Base-by-base conservation (phyloP, 345 rosid genomes). In the Citrus australasica region DNA sequence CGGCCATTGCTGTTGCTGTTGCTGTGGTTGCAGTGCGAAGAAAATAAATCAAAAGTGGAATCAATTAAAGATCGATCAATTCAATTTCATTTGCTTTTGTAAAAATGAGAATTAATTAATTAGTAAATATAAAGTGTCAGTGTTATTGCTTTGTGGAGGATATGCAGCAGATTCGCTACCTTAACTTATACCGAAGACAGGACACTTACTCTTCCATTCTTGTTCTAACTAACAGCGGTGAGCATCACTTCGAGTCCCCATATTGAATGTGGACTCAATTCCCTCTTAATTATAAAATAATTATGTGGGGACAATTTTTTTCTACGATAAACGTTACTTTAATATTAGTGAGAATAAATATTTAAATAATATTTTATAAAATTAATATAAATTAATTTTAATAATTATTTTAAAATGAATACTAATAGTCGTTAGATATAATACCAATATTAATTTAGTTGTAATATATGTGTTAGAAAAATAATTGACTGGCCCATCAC, bases 1-100 rank as follows among this genome's bases (percentile, higher is more conserved):
- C 77, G 14, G 53, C 77, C 77, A 74, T 74, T 72, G 73, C 19
- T 42, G 22, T 16, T 72, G 72, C 28, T 69, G 11, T 42, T 25
- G 51, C 73, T 69, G 16, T 46, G 16, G 33, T 69, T 69, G 51
- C 58, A 24, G 13, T 6, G 58, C 27, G 7, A 42, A 53, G 4
- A 42, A 53, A 53, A 1, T 53, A 53, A 51, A 17, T 17, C 58
- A 17, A 53, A 46, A 46, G 17, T 13, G 17, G 5, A 0, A 46
- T 46, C 51, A 46, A 46, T 46, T 17, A 16, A 2, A 53, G 58
- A 0, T 53, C 17, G 58, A 53, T 17, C 58, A 46, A 11, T 46
- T 46, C 58, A 53, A 53, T 53, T 53, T 16, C 19, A 53, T 53
- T 53, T 53, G 58, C 16, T 17, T 5, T 53, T 17, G 21, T 53